Base-by-base conservation (phyloP, 768 basidiomycete genomes). In the Coprinopsis cinerea region DNA sequence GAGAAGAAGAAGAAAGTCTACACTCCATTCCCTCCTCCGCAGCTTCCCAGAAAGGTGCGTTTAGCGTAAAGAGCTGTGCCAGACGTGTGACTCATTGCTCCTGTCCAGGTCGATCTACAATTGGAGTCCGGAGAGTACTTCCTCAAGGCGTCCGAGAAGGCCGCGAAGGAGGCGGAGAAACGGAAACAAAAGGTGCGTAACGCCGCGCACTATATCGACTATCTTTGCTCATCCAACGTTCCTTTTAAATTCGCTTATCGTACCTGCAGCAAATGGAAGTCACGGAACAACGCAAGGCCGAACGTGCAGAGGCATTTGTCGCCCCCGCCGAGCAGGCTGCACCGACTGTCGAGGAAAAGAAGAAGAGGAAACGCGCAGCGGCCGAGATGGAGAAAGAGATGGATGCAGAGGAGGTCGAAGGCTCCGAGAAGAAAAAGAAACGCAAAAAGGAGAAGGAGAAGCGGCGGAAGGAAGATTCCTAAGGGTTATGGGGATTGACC, bases 111-210 rank as follows among this genome's bases (percentile, higher is more conserved):
- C 61, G 96, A 99, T 67, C 64, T 96, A 39, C 88, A 97, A 74
- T 75, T 98, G 55, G 95, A 96, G 62, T 88, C 88, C 1, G 96
- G 96, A 69, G 96, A 98, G 61, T 98, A 98, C 64, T 99, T 98
- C 76, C 85, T 99, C 70, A 96, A 95, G 64, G 71, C 87, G 15
- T 75, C 81, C 52, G 90, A 98, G 64, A 95, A 88, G 71, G 85
- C 85, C 55, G 81, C 78, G 2, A 76, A 81, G 28, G 89, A 92
- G 58, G 75, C 78, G 26, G 78, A 77, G 49, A 75, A 78, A 61
- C 72, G 86, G 62, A 84, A 81, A 66, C 81, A 92, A 64, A 92
- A 90, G 79, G 88, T 83, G 66, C 17, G 4, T n/a, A n/a, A n/a
- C n/a, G n/a, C n/a, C n/a, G n/a, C 30, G 25, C 50, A 26, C 26